These are phyloP conservation scores for Croton laevigatus DNA, from an alignment of 441 rosid genomes.

Conservation along the genomic window DNA sequence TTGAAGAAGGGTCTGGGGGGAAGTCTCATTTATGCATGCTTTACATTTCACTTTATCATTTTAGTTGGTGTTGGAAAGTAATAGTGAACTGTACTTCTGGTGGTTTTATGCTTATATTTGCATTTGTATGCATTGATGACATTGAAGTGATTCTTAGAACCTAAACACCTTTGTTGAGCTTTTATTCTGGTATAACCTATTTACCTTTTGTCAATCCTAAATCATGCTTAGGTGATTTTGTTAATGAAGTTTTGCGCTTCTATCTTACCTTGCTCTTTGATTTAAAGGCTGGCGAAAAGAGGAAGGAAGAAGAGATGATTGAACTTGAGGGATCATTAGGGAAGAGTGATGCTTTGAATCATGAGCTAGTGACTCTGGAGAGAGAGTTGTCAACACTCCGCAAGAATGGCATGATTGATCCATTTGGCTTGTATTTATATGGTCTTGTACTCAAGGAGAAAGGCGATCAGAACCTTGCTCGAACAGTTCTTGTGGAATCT, in stretches of 20 bases:
- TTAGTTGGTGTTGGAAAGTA: conserved; percentile 14
- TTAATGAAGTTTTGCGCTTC: not conserved
- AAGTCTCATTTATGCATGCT: not conserved
- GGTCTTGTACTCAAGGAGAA: conserved; percentile 91
- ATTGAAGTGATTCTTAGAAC: not conserved
- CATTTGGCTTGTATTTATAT: conserved; percentile 80
- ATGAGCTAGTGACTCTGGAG: conserved; percentile 71
- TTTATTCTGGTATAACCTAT: not conserved
- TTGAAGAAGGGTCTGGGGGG: not conserved
- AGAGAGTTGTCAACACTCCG: conserved; percentile 70
- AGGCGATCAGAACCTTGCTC: conserved; percentile 75
- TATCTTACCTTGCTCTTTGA: conserved; percentile 10
- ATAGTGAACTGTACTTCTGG: not conserved
- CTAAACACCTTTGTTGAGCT: not conserved
- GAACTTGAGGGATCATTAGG: conserved; percentile 89
- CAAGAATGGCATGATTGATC: conserved; percentile 72
- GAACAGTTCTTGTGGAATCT: conserved; percentile 76
- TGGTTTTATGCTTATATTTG: not conserved
- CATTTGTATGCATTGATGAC: not conserved
- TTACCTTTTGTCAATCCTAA: not conserved
- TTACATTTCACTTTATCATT: not conserved
- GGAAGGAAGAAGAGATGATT: conserved; percentile 91
- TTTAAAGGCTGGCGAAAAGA: conserved; percentile 87
- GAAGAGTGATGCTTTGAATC: conserved; percentile 69
- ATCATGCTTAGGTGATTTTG: not conserved